Percentiles rank a stretch among this genome's conserved stretches.
Conservation (phyloP, 2,329 filamentous ascomycete genomes). For the Aspergillus aculeatinus region DNA sequence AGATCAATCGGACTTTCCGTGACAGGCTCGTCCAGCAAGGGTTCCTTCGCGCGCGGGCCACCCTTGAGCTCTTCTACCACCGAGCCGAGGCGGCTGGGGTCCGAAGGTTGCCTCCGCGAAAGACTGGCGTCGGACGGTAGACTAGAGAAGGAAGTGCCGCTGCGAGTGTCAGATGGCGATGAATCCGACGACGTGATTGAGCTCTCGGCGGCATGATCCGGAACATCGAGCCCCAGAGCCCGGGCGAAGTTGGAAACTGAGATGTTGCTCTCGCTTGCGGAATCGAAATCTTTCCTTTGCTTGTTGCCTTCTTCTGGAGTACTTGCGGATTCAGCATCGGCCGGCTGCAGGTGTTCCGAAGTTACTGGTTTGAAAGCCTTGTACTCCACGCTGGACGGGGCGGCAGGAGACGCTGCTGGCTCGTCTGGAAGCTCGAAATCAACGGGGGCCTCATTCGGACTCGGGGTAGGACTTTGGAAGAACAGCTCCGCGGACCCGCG, state of each 20-base stretch:
- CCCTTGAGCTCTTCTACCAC: slow-evolving; percentile 58
- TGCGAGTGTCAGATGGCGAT: slow-evolving; percentile 58
- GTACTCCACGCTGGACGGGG: slow-evolving; percentile 15
- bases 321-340: slow-evolving; percentile 14
- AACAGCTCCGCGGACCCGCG: slow-evolving; percentile 25
- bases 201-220: slow-evolving; percentile 63
- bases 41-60: slow-evolving; percentile 15
- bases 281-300: slow-evolving; percentile 29
- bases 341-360: slow-evolving; percentile 24
- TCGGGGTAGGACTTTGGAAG: slow-evolving; percentile 21
- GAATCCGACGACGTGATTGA: slow-evolving; percentile 67
- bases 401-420: slow-evolving; percentile 15
- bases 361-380: slow-evolving; percentile 21
- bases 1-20: slow-evolving; percentile 24
- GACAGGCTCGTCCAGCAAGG: slow-evolving; percentile 37
- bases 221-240: slow-evolving; percentile 52
- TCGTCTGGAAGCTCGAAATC: slow-evolving; percentile 25
- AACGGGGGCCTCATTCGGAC: slow-evolving; percentile 15
- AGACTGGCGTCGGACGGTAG: slow-evolving; percentile 47
- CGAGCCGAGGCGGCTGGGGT: slow-evolving; percentile 48
- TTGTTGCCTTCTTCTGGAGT: slow-evolving; percentile 9
- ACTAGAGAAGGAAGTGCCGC: slow-evolving; percentile 63
- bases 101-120: slow-evolving; percentile 31
- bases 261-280: slow-evolving; percentile 30
- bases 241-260: slow-evolving; percentile 43